Evolutionary conservation across 352 stramenopile species (phyloP), one percentile per base, ranked within the genome.

Genomic region (Pythium guiyangense): DNA sequence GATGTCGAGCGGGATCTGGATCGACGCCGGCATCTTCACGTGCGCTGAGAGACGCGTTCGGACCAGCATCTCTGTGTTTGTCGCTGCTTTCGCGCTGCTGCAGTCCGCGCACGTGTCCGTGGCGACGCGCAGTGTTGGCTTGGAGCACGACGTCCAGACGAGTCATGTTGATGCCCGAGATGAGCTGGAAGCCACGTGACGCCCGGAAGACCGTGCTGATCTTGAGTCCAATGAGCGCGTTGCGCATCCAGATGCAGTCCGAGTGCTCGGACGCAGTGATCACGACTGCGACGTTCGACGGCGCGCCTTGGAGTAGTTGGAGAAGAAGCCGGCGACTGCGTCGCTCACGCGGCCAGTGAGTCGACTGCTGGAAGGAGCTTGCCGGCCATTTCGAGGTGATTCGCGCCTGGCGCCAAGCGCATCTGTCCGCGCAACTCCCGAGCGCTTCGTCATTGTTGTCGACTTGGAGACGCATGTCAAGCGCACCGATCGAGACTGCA

Each of bases 1-100:
- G 39, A 92, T 88, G 29, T 73, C 52, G 2, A 92, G 46, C 8
- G 82, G 78, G 39, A 92, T 92, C 5, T 70, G 63, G 39, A 92
- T 90, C 3, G 76, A 80, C 22, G 71, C 18, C 48, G 82, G 82
- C 79, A 92, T 90, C 56, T 86, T 80, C 53, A 92, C 71, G 25
- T 68, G 77, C 11, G 79, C 82, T 35, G 62, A 71, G 50, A 92
- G 67, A 46, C 89, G 76, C 4, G 80, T 90, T 17, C 82, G 73
- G 49, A 92, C 74, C 18, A 62, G 64, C 82, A 92, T 90, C 6
- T 68, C 53, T 17, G 82, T 92, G 58, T 92, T 92, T 2, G 79
- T 86, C 25, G 54, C 54, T 15, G 29, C n/a, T 34, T 43, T 1
- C 8, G 1, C 6, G 37, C 37, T 43, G 5, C 14, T 14, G 46